Conservation (phyloP, 345 rosid species). For the Populus deltoides region DNA sequence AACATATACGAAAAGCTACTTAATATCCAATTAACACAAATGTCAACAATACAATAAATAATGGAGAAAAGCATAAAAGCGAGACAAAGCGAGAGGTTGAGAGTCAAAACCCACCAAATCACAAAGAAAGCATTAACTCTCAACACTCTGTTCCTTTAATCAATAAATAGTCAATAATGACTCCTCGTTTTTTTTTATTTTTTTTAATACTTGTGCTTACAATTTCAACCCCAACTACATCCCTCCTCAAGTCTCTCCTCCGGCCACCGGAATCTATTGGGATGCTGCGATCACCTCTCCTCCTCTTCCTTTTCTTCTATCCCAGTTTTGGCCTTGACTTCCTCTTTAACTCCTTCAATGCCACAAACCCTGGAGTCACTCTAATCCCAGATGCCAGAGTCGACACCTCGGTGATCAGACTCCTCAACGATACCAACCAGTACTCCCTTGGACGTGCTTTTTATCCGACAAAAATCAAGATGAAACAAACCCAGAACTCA, state of each 20-base stretch:
- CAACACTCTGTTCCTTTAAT: too few relatives aligned
- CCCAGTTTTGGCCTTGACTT: conserved; percentile 40
- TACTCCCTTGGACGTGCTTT: conserved; percentile 60
- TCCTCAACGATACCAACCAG: conserved; percentile 61
- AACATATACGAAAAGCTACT: too few relatives aligned
- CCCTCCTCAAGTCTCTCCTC: neutral
- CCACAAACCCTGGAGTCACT: conserved; percentile 37
- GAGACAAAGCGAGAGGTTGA: too few relatives aligned
- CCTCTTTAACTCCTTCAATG: conserved; percentile 59
- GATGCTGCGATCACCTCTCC: conserved; percentile 14
- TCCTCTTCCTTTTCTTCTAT: neutral
- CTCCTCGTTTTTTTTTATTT: too few relatives aligned
- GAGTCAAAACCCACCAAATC: too few relatives aligned
- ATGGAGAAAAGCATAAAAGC: too few relatives aligned
- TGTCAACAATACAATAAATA: too few relatives aligned
- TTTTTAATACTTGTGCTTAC: too few relatives aligned
- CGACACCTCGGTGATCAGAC: conserved; percentile 54
- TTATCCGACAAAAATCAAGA: conserved; percentile 47
- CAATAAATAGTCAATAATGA: too few relatives aligned
- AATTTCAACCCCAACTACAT: neutral
- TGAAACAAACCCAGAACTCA: conserved; percentile 46
- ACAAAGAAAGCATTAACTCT: too few relatives aligned
- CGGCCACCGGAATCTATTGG: neutral
- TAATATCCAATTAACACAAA: too few relatives aligned
- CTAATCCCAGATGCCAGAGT: conserved; percentile 58